These are phyloP conservation scores for Boechera divaricarpa DNA, from an alignment of 345 rosid species.

Conservation along the genomic window DNA sequence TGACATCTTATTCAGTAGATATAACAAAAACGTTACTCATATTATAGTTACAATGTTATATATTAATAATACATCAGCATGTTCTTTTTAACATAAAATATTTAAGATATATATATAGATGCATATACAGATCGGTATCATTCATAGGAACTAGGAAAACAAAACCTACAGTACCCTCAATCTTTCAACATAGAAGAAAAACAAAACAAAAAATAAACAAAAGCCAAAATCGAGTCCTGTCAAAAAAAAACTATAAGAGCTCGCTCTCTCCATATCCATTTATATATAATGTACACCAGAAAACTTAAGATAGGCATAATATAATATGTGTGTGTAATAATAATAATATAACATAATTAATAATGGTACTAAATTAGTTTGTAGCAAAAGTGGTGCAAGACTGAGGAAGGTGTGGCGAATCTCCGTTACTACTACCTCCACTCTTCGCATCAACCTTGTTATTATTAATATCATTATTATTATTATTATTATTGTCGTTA, in stretches of 20 bases:
- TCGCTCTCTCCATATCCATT: background rate
- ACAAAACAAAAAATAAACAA: background rate
- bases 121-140: background rate
- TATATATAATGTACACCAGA: conserved; percentile 30
- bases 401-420: conserved; percentile 84
- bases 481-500: conserved; percentile 38
- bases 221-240: conserved; percentile 11
- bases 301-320: background rate
- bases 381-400: conserved; percentile 94
- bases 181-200: background rate
- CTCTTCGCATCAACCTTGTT: conserved; percentile 37
- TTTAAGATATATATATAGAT: background rate
- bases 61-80: background rate
- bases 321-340: conserved; percentile 13
- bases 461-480: conserved; percentile 25
- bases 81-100: background rate
- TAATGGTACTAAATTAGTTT: conserved; percentile 41
- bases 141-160: background rate
- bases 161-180: background rate
- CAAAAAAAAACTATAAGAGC: background rate
- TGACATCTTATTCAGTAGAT: background rate
- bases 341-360: conserved; percentile 8
- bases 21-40: background rate
- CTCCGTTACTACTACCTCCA: conserved; percentile 51
- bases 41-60: background rate